Evolutionary conservation across 1,284 basidiomycete species (phyloP), one percentile per base, ranked within the genome.

Genomic region (Heterobasidion irregulare): DNA sequence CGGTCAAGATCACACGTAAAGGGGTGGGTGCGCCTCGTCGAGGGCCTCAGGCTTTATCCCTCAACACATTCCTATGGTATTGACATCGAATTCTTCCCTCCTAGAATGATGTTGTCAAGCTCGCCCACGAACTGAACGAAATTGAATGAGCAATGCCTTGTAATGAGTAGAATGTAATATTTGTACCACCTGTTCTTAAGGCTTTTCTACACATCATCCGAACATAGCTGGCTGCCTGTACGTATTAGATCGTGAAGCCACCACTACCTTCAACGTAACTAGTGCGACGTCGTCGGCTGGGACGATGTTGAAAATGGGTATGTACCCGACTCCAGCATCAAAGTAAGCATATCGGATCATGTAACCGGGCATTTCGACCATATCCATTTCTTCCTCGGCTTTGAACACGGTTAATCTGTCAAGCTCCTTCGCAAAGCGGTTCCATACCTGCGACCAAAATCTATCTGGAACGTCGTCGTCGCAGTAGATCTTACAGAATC

Each of bases 51-150:
- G 26, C 4, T 0, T 26, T 5, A 6, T 26, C 26, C 6, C 5
- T 26, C 26, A 4, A 26, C 26, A 26, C 26, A 6, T 6, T 5
- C 6, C 26, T 6, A 26, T 26, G 26, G 6, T 26, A 6, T 26
- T 26, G 26, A 26, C 6, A 0, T 4, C 26, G 6, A 26, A 4
- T 6, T 26, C 6, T 26, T 5, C 5, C 4, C 26, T 26, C 26
- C 5, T 35, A 74, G 69, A 75, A 72, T 46, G 68, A 74, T 55
- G 70, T 73, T 5, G 72, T 73, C 45, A 73, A 75, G 65, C 64
- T 75, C 8, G 70, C 69, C 1, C 70, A 74, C 53, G 70, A 75
- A 61, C 53, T 73, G 53, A 70, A 71, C 47, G 67, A 70, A 53
- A 68, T 41, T 8, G 38, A 41, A 10, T 41, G 8, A n/a, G 7